These are phyloP conservation scores for Suhomyces taliae DNA, from an alignment of 1,139 yeast species.

Conservation along the genomic window DNA sequence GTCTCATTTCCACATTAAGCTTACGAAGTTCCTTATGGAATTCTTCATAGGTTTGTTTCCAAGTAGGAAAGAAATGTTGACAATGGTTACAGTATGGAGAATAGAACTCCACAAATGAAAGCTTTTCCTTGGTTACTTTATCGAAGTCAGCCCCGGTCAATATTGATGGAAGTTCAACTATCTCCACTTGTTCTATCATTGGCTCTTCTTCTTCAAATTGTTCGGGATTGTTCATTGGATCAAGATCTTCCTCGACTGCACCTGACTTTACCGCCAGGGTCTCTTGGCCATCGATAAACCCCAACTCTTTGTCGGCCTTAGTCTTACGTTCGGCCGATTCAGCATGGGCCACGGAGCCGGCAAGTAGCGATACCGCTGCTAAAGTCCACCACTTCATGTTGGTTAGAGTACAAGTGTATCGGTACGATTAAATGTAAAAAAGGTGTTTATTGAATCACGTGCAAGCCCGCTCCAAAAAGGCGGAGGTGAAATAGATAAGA, in stretches of 20 bases:
- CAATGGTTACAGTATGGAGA: constrained; percentile 64
- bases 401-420: neutral
- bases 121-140: constrained; percentile 38
- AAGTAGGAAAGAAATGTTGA: constrained; percentile 47
- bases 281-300: neutral
- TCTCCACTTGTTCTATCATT: neutral
- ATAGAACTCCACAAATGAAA: constrained; percentile 40
- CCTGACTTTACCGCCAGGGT: neutral
- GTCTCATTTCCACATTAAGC: constrained; percentile 55
- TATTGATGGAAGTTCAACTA: constrained; percentile 22
- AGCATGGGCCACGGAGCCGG: neutral
- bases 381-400: neutral
- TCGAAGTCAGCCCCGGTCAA: constrained; percentile 45
- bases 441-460: too few species aligned
- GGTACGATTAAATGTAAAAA: too few species aligned
- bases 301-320: neutral
- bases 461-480: too few species aligned
- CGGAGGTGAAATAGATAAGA: too few species aligned
- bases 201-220: constrained; percentile 7
- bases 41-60: constrained; percentile 45
- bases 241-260: neutral
- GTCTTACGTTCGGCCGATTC: neutral
- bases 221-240: constrained; percentile 4
- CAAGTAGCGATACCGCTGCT: neutral
- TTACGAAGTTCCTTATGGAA: constrained; percentile 38